phyloP scores from a whole-genome alignment of 371 early-diverging fungal genomes.

The Mortierella sp. region DNA sequence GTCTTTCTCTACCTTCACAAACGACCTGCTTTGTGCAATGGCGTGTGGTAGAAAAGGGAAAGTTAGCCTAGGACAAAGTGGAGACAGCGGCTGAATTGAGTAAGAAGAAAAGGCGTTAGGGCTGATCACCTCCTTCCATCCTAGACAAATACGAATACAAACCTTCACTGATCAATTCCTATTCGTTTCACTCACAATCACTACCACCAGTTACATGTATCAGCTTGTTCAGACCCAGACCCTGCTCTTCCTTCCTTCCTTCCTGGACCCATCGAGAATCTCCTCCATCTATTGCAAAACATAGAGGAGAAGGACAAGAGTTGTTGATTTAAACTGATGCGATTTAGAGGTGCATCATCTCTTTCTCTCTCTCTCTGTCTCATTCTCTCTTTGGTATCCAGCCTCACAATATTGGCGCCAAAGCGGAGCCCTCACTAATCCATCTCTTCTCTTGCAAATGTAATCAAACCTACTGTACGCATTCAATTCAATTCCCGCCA shows the following conservation, averaged over 20 bases:
- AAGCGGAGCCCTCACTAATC: not conserved
- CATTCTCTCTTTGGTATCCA: not conserved
- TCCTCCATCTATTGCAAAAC: not conserved
- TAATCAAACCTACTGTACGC: not conserved
- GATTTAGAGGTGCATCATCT: not conserved
- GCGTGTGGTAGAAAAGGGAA: not conserved
- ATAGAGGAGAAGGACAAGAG: too few relatives aligned
- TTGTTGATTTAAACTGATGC: not conserved
- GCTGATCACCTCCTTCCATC: not conserved
- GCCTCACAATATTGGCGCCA: not conserved
- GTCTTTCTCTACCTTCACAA: too few relatives aligned
- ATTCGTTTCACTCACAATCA: not conserved
- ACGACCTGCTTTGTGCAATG: too few relatives aligned
- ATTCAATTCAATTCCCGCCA: not conserved
- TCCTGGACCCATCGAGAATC: not conserved
- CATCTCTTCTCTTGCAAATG: not conserved
- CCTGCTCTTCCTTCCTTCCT: not conserved
- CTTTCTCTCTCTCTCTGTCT: not conserved
- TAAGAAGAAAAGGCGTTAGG: too few relatives aligned
- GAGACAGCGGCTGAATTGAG: too few relatives aligned
- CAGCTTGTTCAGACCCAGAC: not conserved
- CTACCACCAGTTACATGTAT: not conserved
- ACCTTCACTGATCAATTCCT: not conserved
- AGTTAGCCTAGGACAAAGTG: too few relatives aligned
- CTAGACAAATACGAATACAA: not conserved